A percentile compares a stretch with the other conserved stretches of the same genome.
These are phyloP conservation scores for Lachancea kluyveri DNA, from an alignment of 805 yeast genomes.

Conservation along the genomic window DNA sequence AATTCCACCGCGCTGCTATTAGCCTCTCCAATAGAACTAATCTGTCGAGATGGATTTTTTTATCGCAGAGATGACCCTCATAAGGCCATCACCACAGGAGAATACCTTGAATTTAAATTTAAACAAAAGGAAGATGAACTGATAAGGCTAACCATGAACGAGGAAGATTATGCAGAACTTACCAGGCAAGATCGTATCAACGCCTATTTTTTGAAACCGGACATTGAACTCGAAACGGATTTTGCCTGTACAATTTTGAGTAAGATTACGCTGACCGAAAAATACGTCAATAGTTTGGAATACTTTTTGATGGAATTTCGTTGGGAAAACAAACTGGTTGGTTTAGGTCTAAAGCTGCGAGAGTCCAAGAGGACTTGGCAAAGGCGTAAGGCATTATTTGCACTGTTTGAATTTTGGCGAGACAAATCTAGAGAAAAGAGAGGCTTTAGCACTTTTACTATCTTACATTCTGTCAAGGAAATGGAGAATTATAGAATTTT, in stretches of 20 bases:
- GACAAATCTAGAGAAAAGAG: slow-evolving; percentile 31
- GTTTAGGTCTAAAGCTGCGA: slow-evolving; percentile 26
- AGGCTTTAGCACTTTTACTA: slow-evolving; percentile 22
- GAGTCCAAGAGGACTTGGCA: slow-evolving; percentile 35
- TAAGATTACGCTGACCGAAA: slow-evolving; percentile 28
- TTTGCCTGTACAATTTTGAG: slow-evolving; percentile 22
- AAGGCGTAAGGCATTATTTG: slow-evolving; percentile 30
- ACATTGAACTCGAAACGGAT: slow-evolving; percentile 25
- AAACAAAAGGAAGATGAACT: slow-evolving; percentile 27
- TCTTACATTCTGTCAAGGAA: slow-evolving; percentile 32
- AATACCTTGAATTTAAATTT: slow-evolving; percentile 27
- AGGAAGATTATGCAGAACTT: slow-evolving; percentile 15
- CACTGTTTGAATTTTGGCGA: slow-evolving; percentile 33
- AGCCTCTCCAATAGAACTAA: slow-evolving; percentile 27
- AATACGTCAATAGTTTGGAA: slow-evolving; percentile 30
- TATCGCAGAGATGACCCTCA: slow-evolving; percentile 23
- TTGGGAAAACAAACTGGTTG: slow-evolving; percentile 32
- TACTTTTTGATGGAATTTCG: slow-evolving; percentile 32
- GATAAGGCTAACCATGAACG: slow-evolving; percentile 14
- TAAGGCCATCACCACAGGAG: slow-evolving; percentile 27
- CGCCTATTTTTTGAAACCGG: slow-evolving; percentile 25
- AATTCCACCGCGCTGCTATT: slow-evolving; percentile 15
- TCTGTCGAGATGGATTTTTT: slow-evolving; percentile 29
- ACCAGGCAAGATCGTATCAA: slow-evolving; percentile 25
- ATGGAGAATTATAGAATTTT: slow-evolving; percentile 32